Evolutionary conservation across 1,284 basidiomycete species (phyloP), one percentile per base, ranked within the genome.

Genomic region (Tranzscheliella williamsii): DNA sequence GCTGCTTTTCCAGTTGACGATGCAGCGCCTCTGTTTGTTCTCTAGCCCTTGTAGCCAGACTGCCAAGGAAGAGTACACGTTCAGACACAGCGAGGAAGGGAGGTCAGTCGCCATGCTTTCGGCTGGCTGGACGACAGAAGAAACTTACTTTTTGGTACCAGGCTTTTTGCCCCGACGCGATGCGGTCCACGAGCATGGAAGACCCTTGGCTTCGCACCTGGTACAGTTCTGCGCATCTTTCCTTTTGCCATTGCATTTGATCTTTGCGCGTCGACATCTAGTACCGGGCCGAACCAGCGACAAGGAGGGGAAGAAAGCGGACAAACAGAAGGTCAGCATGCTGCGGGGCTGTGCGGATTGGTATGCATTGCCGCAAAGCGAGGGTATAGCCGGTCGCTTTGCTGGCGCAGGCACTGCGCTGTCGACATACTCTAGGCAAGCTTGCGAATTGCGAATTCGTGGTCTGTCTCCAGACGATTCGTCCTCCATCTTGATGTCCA

Each of bases 241-340:
- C 33, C 58, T 51, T 36, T 62, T 62, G 27, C 58, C 58, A 32
- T 55, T 62, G 48, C 58, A 62, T 36, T 62, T 62, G 51, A 62
- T 69, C 58, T 62, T 62, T 11, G 58, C 58, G 33, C 55, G 55
- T 15, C 58, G 33, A 40, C 58, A 62, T 44, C 58, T 62, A 18
- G 5, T 9, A 15, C 21, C n/a, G 16, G 21, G 32, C 41, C 23
- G 21, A n/a, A 20, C 9, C 22, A n/a, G 17, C 15, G 38, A 24
- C 22, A 23, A 20, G n/a, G 26, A 34, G 9, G 13, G 33, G 32
- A 7, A 9, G 32, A 16, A 17, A 33, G 26, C 8, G 8, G 26
- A 27, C 26, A 15, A 15, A 27, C 8, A 15, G 32, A 33, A 33
- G 32, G 32, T 9, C 16, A 33, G 32, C 9, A 37, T 37, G 35